phyloP scores from a whole-genome alignment of 192 early-diverging fungal species.

The Obelidium mucronatum region DNA sequence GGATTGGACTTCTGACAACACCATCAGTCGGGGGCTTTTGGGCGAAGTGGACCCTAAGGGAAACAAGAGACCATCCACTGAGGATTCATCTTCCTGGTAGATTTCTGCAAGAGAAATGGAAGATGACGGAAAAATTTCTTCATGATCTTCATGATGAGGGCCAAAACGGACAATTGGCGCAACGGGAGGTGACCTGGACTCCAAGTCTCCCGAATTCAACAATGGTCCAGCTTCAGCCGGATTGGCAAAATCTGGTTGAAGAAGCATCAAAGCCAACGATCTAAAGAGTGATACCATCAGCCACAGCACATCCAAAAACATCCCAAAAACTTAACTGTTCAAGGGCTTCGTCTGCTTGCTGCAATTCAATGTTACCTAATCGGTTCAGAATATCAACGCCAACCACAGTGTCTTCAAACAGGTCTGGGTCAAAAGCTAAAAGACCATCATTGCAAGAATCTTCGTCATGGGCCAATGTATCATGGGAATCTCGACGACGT shows the following conservation, averaged over 20 bases:
- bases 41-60: background rate
- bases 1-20: no score
- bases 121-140: slow-evolving; percentile 5
- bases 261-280: slow-evolving; percentile 6
- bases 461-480: slow-evolving; percentile 10
- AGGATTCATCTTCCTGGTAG: slow-evolving; percentile 25
- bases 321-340: background rate
- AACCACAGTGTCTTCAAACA: slow-evolving; percentile 25
- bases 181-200: slow-evolving; percentile 23
- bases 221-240: slow-evolving; percentile 8
- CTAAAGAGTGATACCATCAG: background rate
- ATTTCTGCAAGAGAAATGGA: slow-evolving; percentile 36
- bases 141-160: slow-evolving; percentile 25
- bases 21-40: background rate
- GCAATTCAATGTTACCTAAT: slow-evolving; percentile 15
- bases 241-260: slow-evolving; percentile 7
- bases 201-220: slow-evolving; percentile 20
- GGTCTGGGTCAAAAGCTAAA: background rate
- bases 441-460: slow-evolving; percentile 11
- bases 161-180: slow-evolving; percentile 28
- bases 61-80: no score
- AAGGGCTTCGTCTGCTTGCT: background rate
- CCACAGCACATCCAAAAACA: background rate
- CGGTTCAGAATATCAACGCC: slow-evolving; percentile 22
- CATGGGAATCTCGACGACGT: slow-evolving; percentile 11